phyloP scores from a whole-genome alignment of 75 land plant species.

The Cupressus sempervirens region DNA sequence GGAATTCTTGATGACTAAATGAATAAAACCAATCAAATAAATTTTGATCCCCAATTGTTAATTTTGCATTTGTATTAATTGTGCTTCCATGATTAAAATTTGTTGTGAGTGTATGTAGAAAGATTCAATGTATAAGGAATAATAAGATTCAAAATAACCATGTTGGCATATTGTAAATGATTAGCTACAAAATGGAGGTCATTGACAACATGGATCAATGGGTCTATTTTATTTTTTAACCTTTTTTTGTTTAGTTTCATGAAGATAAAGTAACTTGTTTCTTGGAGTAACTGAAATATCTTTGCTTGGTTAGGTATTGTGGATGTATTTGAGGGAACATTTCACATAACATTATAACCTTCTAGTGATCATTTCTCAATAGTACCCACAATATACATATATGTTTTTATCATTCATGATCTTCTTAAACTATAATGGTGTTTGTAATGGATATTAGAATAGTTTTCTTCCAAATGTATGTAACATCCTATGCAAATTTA shows the following conservation, averaged over 20 bases:
- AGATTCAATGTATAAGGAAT: neutral
- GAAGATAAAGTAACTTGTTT: neutral
- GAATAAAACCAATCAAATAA: neutral
- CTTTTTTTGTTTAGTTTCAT: neutral
- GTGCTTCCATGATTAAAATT: neutral
- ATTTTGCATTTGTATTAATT: neutral
- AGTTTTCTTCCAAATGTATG: neutral
- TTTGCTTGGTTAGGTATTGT: too few relatives aligned
- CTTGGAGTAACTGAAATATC: neutral
- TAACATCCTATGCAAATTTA: neutral
- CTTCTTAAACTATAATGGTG: neutral
- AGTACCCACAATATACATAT: neutral
- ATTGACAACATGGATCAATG: neutral
- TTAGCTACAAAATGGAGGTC: neutral
- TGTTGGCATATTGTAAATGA: neutral
- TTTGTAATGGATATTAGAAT: neutral
- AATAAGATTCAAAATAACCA: neutral
- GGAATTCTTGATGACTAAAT: neutral
- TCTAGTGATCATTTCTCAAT: neutral
- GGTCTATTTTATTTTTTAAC: neutral
- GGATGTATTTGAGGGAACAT: neutral
- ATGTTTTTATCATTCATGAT: neutral
- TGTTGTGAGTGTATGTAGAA: neutral
- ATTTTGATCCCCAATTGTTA: neutral
- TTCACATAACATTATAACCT: neutral